Conservation (phyloP, 768 basidiomycete genomes). For the Leccinum incarnatum region DNA sequence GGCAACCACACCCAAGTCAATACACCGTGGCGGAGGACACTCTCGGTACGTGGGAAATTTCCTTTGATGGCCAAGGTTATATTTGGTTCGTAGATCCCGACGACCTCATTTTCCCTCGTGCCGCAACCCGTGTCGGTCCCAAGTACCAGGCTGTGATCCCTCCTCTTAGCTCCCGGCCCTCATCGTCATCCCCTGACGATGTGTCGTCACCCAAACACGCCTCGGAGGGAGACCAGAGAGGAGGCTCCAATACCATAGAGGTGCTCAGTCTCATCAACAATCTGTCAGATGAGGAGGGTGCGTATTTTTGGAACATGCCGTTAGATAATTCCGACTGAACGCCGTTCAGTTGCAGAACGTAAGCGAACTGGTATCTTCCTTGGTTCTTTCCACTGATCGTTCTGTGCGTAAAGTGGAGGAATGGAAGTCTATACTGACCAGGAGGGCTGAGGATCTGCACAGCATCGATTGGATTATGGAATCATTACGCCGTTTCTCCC, state of each 20-base stretch:
- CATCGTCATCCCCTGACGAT: conserved; percentile 32
- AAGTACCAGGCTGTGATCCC: conserved; percentile 77
- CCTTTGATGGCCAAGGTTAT: conserved; percentile 21
- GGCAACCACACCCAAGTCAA: conserved; percentile 46
- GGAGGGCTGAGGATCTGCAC: conserved; percentile 47
- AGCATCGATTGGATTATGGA: conserved; percentile 85
- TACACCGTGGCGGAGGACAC: conserved; percentile 93
- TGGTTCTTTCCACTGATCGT: conserved; percentile 1
- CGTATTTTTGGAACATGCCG: conserved; percentile 26
- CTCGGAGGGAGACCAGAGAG: conserved; percentile 49
- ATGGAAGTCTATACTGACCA: conserved; percentile 55
- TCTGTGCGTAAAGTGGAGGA: conserved; percentile 53
- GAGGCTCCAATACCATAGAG: conserved; percentile 73
- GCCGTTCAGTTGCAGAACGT: conserved; percentile 55
- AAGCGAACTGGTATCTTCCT: conserved; percentile 22
- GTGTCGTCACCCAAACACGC: not conserved
- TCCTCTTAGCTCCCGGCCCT: conserved; percentile 31
- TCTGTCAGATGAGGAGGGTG: conserved; percentile 67
- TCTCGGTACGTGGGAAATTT: conserved; percentile 52
- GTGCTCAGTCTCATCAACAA: conserved; percentile 62
- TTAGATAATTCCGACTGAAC: conserved; percentile 23
- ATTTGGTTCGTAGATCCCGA: conserved; percentile 71
- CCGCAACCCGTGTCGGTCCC: conserved; percentile 84
- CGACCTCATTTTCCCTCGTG: conserved; percentile 94
- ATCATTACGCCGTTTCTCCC: conserved; percentile 67